Evolutionary conservation across 176 grass and related monocot species (phyloP), one percentile per base, ranked within the genome.

Genomic region (Ananas comosus): DNA sequence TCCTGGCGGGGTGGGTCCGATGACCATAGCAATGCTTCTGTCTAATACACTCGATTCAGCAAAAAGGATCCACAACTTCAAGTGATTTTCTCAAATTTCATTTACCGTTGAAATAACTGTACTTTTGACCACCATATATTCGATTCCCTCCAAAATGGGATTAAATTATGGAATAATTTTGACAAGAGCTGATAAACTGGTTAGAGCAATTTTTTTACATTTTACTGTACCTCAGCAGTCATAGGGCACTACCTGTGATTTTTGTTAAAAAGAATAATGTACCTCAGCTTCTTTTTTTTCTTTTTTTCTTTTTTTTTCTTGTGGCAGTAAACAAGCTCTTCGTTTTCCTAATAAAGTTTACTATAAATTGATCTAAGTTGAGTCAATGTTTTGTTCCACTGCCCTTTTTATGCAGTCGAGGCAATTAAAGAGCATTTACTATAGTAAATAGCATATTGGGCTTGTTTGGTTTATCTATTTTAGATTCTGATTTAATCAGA

Each of bases 11-110:
- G 93, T 97, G 52, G 89, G 86, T 48, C 94, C 89, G 4, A 92
- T 97, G 94, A 90, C 86, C 3, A 97, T 92, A 69, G 94, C 94
- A 9, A 92, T 97, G 89, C 77, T 97, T 78, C 69, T 97, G 68
- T 88, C 89, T 1, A 97, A 90, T 74, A 97, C 94, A 51, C 80
- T 97, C n/a, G 72, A 87, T 56, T 93, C 94, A 11, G 84, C 89
- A 2, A 93, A 88, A 86, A 86, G 89, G 48, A 88, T 82, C 33
- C 87, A 88, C 76, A 80, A 88, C 33, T 91, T 99, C 69, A 83
- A 97, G 51, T 90, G 80, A 83, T 29, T 12, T 75, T 16, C 12
- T 51, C 58, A 74, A 12, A 48, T 12, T 27, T 58, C 19, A 16
- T 47, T 59, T 7, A 10, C 11, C 14, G n/a, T 48, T 8, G 21